Evolutionary conservation across 768 basidiomycete species (phyloP), one percentile per base, ranked within the genome.

Genomic region (Suillus paluster): DNA sequence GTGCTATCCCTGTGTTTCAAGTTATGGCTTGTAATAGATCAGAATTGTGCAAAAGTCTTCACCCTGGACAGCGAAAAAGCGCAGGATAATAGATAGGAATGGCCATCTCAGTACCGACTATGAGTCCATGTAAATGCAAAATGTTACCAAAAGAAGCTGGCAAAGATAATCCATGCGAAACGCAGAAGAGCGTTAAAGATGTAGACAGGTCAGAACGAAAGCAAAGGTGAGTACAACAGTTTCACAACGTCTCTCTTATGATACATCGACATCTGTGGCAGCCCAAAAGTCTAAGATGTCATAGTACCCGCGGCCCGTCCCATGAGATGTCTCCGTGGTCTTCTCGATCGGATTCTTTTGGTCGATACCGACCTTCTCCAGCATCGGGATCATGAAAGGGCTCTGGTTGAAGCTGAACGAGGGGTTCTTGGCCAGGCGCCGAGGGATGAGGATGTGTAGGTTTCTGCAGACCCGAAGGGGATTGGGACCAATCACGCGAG

Each of bases 201-300:
- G 50, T 48, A 12, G 27, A 30, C 19, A n/a, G 21, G 27, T 55
- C 6, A 54, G 49, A 55, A 58, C 42, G 49, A 58, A 58, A 58
- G 57, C 30, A 62, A 33, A 27, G 42, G 25, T 52, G 50, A 62
- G 62, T 64, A 64, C 63, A 64, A 64, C 60, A 64, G 56, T 41
- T 30, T 11, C 36, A 34, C 23, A 33, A 45, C 27, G 49, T 25
- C 34, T 49, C 49, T 56, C 44, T 21, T 61, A 70, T 41, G 60
- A 65, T 65, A 66, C 46, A 68, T 38, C 56, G 34, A 57, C 17
- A 50, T 30, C 49, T 2, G 27, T 3, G 27, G 27, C 11, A n/a
- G 11, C 30, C 49, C 63, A 50, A 57, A 48, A 65, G n/a, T n/a
- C n/a, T n/a, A n/a, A n/a, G 52, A 64, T 63, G 63, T 76, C 78